phyloP scores from a whole-genome alignment of 148 eudicot species.

The Nepenthes mirabilis region DNA sequence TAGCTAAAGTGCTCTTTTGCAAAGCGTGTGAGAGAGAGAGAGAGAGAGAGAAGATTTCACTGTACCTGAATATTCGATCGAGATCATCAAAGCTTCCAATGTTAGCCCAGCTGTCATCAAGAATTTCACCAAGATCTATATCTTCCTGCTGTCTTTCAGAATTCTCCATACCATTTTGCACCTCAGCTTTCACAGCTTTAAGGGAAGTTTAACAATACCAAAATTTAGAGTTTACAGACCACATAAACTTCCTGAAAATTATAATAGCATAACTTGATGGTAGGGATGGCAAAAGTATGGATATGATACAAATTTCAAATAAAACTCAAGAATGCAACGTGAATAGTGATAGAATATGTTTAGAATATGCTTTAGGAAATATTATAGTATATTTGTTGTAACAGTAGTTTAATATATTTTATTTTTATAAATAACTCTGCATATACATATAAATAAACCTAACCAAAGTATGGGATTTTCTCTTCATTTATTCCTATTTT shows the following conservation, averaged over 20 bases:
- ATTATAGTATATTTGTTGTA: too few relatives aligned
- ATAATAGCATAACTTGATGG: background rate
- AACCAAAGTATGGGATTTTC: too few relatives aligned
- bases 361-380: too few relatives aligned
- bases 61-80: slow-evolving; percentile 74
- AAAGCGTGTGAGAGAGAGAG: background rate
- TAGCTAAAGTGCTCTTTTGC: too few relatives aligned
- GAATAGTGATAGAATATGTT: too few relatives aligned
- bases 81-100: slow-evolving; percentile 88
- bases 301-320: slow-evolving; percentile 6
- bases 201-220: slow-evolving; percentile 5
- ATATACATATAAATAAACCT: too few relatives aligned
- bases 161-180: slow-evolving; percentile 23
- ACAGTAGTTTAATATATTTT: too few relatives aligned
- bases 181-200: slow-evolving; percentile 28
- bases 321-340: too few relatives aligned
- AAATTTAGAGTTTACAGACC: slow-evolving; percentile 5
- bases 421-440: too few relatives aligned
- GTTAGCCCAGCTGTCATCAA: slow-evolving; percentile 66
- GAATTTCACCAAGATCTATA: slow-evolving; percentile 49
- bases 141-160: slow-evolving; percentile 34
- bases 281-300: slow-evolving; percentile 19
- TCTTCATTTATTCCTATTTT: too few relatives aligned
- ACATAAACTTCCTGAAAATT: background rate
- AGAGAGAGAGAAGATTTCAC: background rate